Base-by-base conservation (phyloP, 257 asterid species). In the Solanum verrucosum region DNA sequence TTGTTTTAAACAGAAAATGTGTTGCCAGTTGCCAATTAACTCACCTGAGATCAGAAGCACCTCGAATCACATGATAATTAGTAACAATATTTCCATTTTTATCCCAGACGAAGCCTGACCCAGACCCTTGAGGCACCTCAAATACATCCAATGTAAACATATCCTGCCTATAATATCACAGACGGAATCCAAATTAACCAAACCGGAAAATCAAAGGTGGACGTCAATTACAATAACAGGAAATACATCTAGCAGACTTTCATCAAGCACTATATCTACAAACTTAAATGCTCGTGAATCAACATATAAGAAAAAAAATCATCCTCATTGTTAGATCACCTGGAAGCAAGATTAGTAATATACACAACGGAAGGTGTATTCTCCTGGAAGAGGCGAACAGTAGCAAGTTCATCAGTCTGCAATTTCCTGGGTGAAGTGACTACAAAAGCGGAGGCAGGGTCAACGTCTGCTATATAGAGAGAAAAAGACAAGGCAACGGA, bases 51-150 rank as follows among this genome's bases (percentile, higher is more conserved):
- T 96, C 99, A 86, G 99, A 96, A 42, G 99, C 99, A 88, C 98
- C 99, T 38, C 99, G 96, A 90, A 97, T 97, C 92, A 96, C 98
- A 88, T 97, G 99, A 94, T 93, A 96, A 90, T 97, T 97, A 81
- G 99, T 96, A 42, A 97, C 99, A 82, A 96, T 79, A 81, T 97
- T 95, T 4, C 99, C 99, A 70, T 91, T 90, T 42, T 75, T 84
- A 88, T 96, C 99, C 99, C 99, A 96, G 34, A 96, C 93, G 88
- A 97, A 97, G 84, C 99, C 99, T 38, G 99, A 97, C 75, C 99
- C 99, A 7, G 98, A 96, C 70, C 99, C 99, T 89, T 95, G 99
- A 20, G 99, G 99, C 89, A 97, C 99, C 95, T 96, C 98, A 91
- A 97, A 90, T 87, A 96, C 93, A 91, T 97, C 99, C 92, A 97